Evolutionary conservation across 2,329 filamentous ascomycete species (phyloP), one percentile per base, ranked within the genome.

Genomic region (Pseudophaeomoniella oleicola): DNA sequence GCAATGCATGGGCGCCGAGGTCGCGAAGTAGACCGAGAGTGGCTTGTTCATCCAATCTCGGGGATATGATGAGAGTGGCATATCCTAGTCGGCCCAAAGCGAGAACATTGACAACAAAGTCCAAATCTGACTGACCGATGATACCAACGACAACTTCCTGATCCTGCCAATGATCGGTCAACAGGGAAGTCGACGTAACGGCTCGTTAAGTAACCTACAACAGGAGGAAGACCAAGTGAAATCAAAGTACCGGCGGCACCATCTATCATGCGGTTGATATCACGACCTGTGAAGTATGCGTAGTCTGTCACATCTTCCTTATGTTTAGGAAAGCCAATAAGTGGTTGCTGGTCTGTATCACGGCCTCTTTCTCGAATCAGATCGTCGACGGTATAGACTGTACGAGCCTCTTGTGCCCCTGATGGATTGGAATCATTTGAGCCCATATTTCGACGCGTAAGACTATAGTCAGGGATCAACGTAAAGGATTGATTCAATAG

Each of bases 201-300:
- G 10, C 10, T 15, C 5, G 30, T 10, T 6, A 32, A 5, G 17
- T 5, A n/a, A 34, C 32, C 6, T 34, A 34, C 32, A 12, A 18
- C 13, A 17, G 32, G 32, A 12, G n/a, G 14, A 9, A 34, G 16
- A 16, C 32, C 32, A 16, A 17, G 16, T 19, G 9, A 10, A 9
- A 34, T 19, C 15, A 34, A 18, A 5, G 9, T 41, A 32, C 42
- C 45, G 6, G 44, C 47, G 3, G 47, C 48, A 30, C 42, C 41
- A 37, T 55, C 45, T 18, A 49, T 46, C 30, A 51, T 51, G 14
- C 46, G 41, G 42, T 53, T 42, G 2, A 55, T 45, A 32, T 53
- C 49, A 31, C 34, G 42, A 10, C 49, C 50, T 3, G 48, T 51
- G 34, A 50, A 52, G 19, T 47, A 36, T 19, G 46, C 42, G 37